phyloP scores from a whole-genome alignment of 176 grass and related monocot species.

The Puccinellia tenuiflora region DNA sequence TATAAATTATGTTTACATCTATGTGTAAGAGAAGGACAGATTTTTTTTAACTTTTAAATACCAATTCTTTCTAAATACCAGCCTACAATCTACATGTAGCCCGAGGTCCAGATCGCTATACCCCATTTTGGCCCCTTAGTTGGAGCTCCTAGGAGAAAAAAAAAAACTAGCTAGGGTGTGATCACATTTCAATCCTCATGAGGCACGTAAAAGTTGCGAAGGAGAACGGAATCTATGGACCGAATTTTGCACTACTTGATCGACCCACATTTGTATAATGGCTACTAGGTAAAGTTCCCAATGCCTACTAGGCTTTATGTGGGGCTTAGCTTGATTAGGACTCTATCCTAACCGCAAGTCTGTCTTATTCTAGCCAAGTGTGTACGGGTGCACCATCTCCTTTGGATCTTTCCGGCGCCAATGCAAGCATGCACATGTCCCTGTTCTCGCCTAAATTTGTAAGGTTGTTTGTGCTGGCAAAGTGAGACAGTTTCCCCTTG shows the following conservation, averaged over 20 bases:
- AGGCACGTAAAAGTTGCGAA: neutral
- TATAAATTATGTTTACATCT: no score
- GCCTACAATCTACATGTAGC: no score
- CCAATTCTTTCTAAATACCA: no score
- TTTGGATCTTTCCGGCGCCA: constrained; percentile 32
- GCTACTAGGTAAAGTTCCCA: neutral
- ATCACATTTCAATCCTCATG: no score
- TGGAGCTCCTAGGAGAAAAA: neutral
- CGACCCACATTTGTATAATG: neutral
- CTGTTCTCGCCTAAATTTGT: neutral
- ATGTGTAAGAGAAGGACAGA: no score
- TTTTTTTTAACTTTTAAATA: no score
- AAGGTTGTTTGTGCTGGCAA: neutral
- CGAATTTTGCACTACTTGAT: neutral
- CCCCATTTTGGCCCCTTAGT: no score
- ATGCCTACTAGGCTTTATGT: neutral
- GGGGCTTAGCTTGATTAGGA: neutral
- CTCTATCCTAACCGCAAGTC: neutral
- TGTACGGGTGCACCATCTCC: constrained; percentile 2
- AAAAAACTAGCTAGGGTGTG: neutral
- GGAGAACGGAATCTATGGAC: neutral
- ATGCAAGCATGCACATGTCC: constrained; percentile 14
- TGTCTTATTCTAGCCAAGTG: constrained; percentile 5
- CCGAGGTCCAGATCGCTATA: neutral
- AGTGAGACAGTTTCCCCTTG: neutral